These are phyloP conservation scores for Petasospora rhodanensis DNA, from an alignment of 1,139 yeast genomes.

Conservation along the genomic window DNA sequence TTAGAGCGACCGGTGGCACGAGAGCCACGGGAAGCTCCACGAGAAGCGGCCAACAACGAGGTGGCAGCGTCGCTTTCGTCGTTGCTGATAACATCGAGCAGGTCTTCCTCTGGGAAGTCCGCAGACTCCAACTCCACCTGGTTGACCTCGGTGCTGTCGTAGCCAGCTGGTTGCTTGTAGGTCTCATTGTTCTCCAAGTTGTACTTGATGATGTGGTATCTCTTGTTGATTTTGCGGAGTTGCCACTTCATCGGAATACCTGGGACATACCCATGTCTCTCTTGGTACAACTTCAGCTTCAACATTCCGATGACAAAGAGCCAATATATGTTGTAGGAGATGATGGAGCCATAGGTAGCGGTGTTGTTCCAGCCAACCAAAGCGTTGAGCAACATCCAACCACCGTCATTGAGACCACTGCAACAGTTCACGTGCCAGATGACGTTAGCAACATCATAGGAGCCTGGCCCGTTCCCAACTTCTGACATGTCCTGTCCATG, in stretches of 20 bases:
- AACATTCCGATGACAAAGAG: slow-evolving; percentile 50
- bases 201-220: slow-evolving; percentile 29
- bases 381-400: slow-evolving; percentile 93
- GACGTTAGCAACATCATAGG: slow-evolving; percentile 72
- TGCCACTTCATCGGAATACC: slow-evolving; percentile 59
- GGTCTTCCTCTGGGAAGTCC: slow-evolving; percentile 2
- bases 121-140: slow-evolving; percentile 8
- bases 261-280: slow-evolving; percentile 58
- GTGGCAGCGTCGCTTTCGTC: slow-evolving; percentile 18
- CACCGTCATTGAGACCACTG: slow-evolving; percentile 83
- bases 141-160: slow-evolving; percentile 13
- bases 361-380: slow-evolving; percentile 94
- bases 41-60: slow-evolving; percentile 12
- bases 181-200: slow-evolving; percentile 27
- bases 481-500: slow-evolving; percentile 88
- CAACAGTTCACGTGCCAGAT: slow-evolving; percentile 98
- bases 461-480: slow-evolving; percentile 90
- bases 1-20: neutral
- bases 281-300: slow-evolving; percentile 50
- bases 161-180: slow-evolving; percentile 11
- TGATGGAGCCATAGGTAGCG: slow-evolving; percentile 91
- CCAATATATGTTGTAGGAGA: slow-evolving; percentile 78
- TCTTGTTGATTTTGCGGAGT: slow-evolving; percentile 48
- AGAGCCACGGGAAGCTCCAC: neutral
- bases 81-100: slow-evolving; percentile 9